phyloP scores from a whole-genome alignment of 345 rosid genomes.

The Syzygium aqueum region DNA sequence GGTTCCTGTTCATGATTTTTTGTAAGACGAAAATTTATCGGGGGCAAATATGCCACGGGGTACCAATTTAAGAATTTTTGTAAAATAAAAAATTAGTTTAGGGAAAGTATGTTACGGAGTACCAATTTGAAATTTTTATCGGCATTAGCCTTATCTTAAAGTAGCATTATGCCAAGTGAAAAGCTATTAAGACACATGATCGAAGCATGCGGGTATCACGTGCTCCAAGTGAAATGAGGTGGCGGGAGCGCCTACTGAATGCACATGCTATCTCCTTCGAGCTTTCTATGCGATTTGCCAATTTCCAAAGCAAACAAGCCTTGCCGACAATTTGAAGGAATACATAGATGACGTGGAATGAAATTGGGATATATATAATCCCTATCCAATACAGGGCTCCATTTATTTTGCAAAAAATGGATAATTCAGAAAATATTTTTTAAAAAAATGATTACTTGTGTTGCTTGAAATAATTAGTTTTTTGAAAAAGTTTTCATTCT shows the following conservation, averaged over 20 bases:
- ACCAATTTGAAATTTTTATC: neutral
- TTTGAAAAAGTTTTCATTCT: too few species aligned
- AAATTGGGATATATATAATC: neutral
- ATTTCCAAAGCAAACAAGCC: neutral
- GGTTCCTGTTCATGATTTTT: neutral
- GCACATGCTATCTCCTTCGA: neutral
- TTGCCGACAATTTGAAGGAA: neutral
- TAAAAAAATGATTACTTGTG: rapidly evolving
- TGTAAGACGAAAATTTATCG: neutral
- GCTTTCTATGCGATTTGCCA: neutral
- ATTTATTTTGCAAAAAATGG: rapidly evolving
- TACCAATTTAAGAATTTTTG: neutral
- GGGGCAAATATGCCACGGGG: neutral
- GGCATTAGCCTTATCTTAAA: neutral
- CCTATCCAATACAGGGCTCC: rapidly evolving
- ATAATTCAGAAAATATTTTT: neutral
- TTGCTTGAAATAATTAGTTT: neutral
- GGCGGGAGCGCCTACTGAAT: neutral
- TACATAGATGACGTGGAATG: neutral
- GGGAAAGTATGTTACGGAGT: neutral
- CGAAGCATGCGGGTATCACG: neutral
- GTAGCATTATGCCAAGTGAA: neutral
- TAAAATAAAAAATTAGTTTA: neutral
- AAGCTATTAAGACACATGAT: neutral
- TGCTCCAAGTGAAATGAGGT: neutral